Evolutionary conservation across 2,329 filamentous ascomycete genomes (phyloP), one percentile per base, ranked within the genome.

Genomic region (Ophiocordyceps sinensis): DNA sequence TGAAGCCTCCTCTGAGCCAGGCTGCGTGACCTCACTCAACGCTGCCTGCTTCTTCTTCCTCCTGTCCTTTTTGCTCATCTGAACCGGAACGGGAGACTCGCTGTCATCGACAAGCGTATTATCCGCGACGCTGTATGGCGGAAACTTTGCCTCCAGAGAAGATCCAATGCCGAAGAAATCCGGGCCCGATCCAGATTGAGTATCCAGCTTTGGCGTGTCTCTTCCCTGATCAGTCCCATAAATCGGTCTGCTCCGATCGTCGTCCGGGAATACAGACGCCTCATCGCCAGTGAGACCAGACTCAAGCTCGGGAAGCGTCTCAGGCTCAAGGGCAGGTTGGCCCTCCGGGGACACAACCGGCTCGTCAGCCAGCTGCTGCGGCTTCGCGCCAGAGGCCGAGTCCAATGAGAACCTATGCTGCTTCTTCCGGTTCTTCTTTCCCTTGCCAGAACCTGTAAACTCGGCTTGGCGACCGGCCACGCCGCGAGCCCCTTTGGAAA

Each of bases 51-150:
- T 59, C 51, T 54, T 56, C 45, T 52, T 59, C 40, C 55, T 60
- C 43, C 55, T 61, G 2, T 58, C 55, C 43, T 58, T 62, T 47
- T 60, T 59, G 14, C 57, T 58, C 26, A 52, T 35, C 39, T 55
- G 60, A 5, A 44, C 45, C n/a, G 53, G 34, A 28, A 41, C 37
- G 28, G 47, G 31, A 11, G 43, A 32, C 17, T 45, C 43, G 34
- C 14, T 14, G 13, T 44, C 42, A 23, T 45, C 43, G 28, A 32
- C 36, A 15, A 28, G 13, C 12, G 40, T 4, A 12, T 26, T 15
- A 29, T 42, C 37, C 2, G 26, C 21, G 5, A 21, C 2, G 12
- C 12, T 26, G n/a, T 37, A 12, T 31, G 35, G 29, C n/a, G 28
- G 14, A n/a, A 26, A 26, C 5, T 26, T 26, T 26, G 23, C 23